Evolutionary conservation across 225 moss, liverwort and hornwort species (phyloP).

Genomic region (Climacium dendroides): DNA sequence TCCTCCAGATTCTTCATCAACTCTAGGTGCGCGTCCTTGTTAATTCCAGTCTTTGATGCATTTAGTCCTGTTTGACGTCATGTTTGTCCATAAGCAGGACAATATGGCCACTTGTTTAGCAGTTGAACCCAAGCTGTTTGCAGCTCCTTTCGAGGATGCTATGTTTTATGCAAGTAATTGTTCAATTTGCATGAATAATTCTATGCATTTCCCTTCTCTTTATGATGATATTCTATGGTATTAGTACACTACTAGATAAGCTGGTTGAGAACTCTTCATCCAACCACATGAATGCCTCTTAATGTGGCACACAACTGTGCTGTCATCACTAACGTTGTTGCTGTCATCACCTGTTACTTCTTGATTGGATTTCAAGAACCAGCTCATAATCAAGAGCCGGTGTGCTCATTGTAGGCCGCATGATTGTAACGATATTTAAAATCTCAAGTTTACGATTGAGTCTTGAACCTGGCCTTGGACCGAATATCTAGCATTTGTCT

Average conservation of each 20-base stretch:
- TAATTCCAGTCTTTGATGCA: neutral
- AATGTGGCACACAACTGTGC: neutral
- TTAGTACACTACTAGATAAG: neutral
- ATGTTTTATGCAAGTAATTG: neutral
- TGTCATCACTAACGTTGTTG: neutral
- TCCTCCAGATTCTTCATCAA: conserved; percentile 49
- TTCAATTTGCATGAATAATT: neutral
- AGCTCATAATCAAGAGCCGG: neutral
- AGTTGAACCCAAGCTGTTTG: neutral
- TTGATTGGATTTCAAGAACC: neutral
- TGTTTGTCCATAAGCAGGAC: neutral
- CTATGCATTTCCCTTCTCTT: neutral
- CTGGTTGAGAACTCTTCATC: neutral
- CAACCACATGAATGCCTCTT: neutral
- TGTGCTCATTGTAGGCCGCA: neutral
- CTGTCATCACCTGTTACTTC: neutral
- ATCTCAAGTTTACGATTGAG: neutral
- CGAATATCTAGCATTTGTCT: neutral
- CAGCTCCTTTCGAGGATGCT: neutral
- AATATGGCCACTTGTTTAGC: neutral
- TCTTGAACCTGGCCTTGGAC: neutral
- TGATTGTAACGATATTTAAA: neutral
- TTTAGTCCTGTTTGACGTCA: neutral
- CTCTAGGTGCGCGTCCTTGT: conserved; percentile 25
- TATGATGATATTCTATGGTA: neutral